Conservation (phyloP, 2,329 filamentous ascomycete genomes). For the Phialocephala sp. region DNA sequence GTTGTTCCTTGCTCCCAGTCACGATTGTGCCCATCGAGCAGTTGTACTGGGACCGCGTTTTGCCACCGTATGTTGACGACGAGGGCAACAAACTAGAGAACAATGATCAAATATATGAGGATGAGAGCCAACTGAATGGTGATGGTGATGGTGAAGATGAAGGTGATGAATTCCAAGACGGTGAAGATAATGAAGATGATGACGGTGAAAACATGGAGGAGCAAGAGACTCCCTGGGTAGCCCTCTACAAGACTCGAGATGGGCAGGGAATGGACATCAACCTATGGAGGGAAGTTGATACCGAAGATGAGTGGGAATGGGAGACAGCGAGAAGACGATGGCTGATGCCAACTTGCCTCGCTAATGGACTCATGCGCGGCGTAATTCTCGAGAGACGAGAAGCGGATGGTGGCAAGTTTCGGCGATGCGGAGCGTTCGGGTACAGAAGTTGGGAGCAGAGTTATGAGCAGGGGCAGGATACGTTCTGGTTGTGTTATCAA, state of each 20-base stretch:
- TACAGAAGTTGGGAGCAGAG: conserved; percentile 1
- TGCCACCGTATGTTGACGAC: conserved; percentile 1
- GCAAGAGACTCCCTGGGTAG: conserved; percentile 3
- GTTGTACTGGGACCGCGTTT: conserved; percentile 1
- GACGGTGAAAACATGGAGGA: background rate
- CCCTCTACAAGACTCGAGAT: conserved; percentile 9
- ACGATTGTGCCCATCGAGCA: conserved; percentile 4
- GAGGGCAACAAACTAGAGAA: background rate
- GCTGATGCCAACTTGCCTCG: conserved; percentile 11
- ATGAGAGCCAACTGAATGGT: conserved; percentile 1
- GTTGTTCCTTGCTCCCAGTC: background rate
- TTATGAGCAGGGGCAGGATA: background rate
- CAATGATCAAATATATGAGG: conserved; percentile 5
- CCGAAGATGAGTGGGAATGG: conserved; percentile 6
- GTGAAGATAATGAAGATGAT: background rate
- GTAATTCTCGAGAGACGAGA: conserved; percentile 6
- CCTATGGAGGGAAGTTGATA: conserved; percentile 4
- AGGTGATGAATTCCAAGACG: background rate
- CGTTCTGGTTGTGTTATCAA: background rate
- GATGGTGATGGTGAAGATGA: conserved; percentile 6
- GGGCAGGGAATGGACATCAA: background rate
- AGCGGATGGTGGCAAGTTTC: conserved; percentile 2
- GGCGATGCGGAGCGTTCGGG: background rate
- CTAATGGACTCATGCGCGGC: background rate
- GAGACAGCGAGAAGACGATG: conserved; percentile 6